A percentile compares a stretch with the other conserved stretches of the same genome.
Conservation (phyloP, 2,329 filamentous ascomycete genomes). For the Fusarium aywerte region DNA sequence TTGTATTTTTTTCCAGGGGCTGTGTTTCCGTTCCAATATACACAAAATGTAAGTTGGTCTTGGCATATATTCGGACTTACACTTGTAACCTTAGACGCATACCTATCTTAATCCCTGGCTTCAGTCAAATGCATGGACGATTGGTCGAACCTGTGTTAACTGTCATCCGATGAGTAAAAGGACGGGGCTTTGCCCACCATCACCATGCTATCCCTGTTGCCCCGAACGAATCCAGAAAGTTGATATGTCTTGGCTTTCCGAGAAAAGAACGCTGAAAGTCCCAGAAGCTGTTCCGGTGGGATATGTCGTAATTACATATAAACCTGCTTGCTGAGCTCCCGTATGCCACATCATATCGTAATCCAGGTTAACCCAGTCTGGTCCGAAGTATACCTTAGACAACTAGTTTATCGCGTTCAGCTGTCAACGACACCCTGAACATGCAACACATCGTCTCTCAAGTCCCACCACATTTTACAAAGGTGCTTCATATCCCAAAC, state of each 20-base stretch:
- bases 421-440: too few species aligned
- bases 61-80: neutral
- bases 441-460: conserved; percentile 8
- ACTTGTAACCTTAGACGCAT: neutral
- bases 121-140: neutral
- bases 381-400: accelerated
- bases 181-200: neutral
- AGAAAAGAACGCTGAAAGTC: accelerated
- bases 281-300: neutral
- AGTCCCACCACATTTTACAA: neutral
- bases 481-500: conserved; percentile 12
- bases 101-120: neutral
- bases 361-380: neutral
- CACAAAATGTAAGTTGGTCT: too few species aligned
- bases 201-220: neutral
- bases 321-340: accelerated
- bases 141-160: accelerated
- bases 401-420: accelerated
- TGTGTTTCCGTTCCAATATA: too few species aligned
- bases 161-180: neutral
- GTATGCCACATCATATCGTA: neutral
- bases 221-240: neutral
- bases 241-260: neutral
- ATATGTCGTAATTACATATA: neutral
- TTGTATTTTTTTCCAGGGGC: too few species aligned